phyloP scores from a whole-genome alignment of 805 yeast genomes.

The Wickerhamomyces sydowiorum region DNA sequence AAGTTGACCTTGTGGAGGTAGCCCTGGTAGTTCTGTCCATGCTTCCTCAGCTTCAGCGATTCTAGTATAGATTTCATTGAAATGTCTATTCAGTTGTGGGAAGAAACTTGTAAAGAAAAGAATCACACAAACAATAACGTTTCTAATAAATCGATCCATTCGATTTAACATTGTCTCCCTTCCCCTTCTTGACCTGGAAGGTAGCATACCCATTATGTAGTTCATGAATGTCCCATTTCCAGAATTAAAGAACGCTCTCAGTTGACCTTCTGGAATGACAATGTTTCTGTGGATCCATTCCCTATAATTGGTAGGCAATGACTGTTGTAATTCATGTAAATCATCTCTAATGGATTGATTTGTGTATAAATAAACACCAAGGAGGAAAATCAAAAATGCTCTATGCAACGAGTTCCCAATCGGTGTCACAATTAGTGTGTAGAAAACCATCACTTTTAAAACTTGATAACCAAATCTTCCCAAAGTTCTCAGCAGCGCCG shows the following conservation, averaged over 20 bases:
- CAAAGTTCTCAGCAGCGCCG: background rate
- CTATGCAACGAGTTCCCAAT: background rate
- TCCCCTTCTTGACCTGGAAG: background rate
- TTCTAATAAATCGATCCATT: background rate
- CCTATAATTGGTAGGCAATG: background rate
- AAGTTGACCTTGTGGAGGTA: too few species aligned
- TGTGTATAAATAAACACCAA: conserved; percentile 1
- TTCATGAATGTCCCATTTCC: too few species aligned
- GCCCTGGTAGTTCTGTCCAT: too few species aligned
- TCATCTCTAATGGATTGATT: background rate
- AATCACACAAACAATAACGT: conserved; percentile 2
- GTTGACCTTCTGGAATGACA: background rate
- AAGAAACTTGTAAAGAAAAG: conserved; percentile 7
- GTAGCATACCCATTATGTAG: background rate
- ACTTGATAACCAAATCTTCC: background rate
- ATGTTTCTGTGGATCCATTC: background rate
- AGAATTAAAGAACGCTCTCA: background rate
- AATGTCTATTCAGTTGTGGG: conserved; percentile 7
- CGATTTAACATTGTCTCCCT: background rate
- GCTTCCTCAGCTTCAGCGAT: too few species aligned
- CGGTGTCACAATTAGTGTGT: background rate
- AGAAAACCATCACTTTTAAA: background rate
- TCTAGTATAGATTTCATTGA: background rate
- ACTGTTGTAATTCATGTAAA: background rate
- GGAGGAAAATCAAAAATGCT: background rate